Base-by-base conservation (phyloP, 1,284 basidiomycete genomes). In the Coniferiporia weirii region DNA sequence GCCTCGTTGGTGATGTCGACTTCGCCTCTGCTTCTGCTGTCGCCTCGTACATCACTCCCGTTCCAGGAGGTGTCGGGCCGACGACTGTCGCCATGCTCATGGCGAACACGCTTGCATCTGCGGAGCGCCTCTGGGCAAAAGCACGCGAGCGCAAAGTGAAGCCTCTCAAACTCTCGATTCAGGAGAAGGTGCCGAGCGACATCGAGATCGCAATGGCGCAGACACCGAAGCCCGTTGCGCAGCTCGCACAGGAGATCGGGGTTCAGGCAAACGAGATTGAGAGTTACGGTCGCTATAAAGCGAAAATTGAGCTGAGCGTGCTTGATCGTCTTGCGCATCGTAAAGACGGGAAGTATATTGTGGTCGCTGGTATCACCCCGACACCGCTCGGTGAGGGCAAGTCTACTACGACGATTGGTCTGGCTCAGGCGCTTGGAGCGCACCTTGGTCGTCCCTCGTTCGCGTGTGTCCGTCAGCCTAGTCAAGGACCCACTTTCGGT, bases 51-150 rank as follows among this genome's bases (percentile, higher is more conserved):
- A 98, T 99, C 70, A 99, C 97, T 0, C 97, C 97, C 47, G 97
- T 99, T 15, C 97, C 97, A 0, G 95, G 95, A 70, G 97, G 97
- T 64, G 97, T 99, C 57, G 97, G 97, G 20, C 97, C 97, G 34
- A 98, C 98, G 96, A 99, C 97, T 8, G 97, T 99, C 62, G 97
- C 97, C 46, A 84, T 98, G 81, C 87, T 99, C 65, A 98, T 99
- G 96, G 83, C 88, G 70, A 99, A 99, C 76, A 96, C 96, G 0
- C 78, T 95, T 64, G 77, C 80, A 64, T 90, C 93, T 56, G 95
- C 96, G 35, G 84, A 93, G 72, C 85, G 91, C 62, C 77, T 87
- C 56, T 94, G 88, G 80, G 81, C 90, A 66, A 76, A 82, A 53
- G 74, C 80, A 44, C 83, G 87, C 54, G 71, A 79, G 19, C 81